Base-by-base conservation (phyloP, 202 grass and related monocot species). In the Miscanthus sacchariflorus region DNA sequence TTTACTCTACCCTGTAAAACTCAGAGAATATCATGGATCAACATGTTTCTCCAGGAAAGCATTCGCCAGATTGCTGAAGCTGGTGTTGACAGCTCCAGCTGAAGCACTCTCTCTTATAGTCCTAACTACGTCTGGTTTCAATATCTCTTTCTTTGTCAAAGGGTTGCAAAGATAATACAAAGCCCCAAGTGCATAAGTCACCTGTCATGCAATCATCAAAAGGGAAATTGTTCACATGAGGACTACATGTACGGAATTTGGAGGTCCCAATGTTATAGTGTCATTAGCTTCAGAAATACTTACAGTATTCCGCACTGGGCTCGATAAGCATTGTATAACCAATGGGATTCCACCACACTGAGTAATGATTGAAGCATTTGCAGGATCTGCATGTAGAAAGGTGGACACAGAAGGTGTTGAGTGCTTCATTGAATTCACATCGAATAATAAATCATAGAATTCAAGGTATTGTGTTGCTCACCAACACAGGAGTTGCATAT, bases 251-350 rank as follows among this genome's bases (percentile, higher is more conserved):
- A 77, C 39, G 1, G 11, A 77, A 43, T 45, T 7, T 33, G 27
- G 12, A 15, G 65, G 12, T 49, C 10, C 21, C 82, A 39, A 59
- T 78, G 12, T 43, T 71, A 52, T 56, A 77, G 49, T 19, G 38
- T 11, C 52, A 13, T 65, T 66, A 83, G 86, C 19, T 79, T 83
- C 23, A 78, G 46, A 82, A 50, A 73, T 64, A 78, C 96, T 92
- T 76, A 99, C 96, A 24, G 92, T 99, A 80, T 96, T 99, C 74
- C 72, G 89, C 69, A 92, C 94, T 65, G 92, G 91, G 75, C 94
- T 99, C 33, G 96, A 96, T 92, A 99, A 88, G 74, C 94, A 99
- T 84, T 99, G 96, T 85, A 95, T 76, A 81, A 96, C 81, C 74
- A 99, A 90, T 3, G 91, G 96, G 86, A 95, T 93, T 85, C 92